phyloP scores from a whole-genome alignment of 2,329 filamentous ascomycete species.

The Westerdykella ornata region DNA sequence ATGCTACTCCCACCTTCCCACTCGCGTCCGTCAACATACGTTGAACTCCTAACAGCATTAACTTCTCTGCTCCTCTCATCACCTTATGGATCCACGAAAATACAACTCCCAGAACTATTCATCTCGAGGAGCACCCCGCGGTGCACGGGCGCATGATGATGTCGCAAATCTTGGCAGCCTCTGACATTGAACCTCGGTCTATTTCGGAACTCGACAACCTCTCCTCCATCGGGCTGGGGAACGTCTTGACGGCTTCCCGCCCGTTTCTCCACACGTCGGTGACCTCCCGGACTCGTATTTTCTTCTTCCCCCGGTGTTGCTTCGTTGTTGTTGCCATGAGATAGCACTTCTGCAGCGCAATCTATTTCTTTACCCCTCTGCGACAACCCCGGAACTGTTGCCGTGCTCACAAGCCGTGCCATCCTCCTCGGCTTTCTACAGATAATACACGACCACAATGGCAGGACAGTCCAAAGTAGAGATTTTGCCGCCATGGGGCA shows the following conservation, averaged over 20 bases:
- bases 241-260: constrained; percentile 4
- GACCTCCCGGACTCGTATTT: constrained; percentile 4
- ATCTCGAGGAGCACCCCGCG: background rate
- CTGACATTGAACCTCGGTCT: constrained; percentile 25
- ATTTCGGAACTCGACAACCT: constrained; percentile 27
- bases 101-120: background rate
- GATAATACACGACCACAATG: constrained; percentile 35
- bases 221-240: constrained; percentile 19
- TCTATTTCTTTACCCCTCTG: constrained; percentile 10
- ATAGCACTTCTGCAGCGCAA: constrained; percentile 11
- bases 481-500: constrained; percentile 81
- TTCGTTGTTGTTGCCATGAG: constrained; percentile 14
- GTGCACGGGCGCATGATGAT: background rate
- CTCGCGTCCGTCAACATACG: no score
- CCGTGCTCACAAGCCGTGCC: constrained; percentile 4
- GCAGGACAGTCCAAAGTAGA: constrained; percentile 57
- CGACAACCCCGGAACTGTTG: constrained; percentile 13
- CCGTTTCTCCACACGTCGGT: constrained; percentile 11
- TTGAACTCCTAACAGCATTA: no score
- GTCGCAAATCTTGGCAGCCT: background rate
- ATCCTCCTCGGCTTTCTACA: background rate
- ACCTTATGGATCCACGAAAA: no score
- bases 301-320: background rate
- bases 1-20: no score
- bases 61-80: no score